Evolutionary conservation across 306 rosid species (phyloP).

Genomic region (Castanopsis chinensis): DNA sequence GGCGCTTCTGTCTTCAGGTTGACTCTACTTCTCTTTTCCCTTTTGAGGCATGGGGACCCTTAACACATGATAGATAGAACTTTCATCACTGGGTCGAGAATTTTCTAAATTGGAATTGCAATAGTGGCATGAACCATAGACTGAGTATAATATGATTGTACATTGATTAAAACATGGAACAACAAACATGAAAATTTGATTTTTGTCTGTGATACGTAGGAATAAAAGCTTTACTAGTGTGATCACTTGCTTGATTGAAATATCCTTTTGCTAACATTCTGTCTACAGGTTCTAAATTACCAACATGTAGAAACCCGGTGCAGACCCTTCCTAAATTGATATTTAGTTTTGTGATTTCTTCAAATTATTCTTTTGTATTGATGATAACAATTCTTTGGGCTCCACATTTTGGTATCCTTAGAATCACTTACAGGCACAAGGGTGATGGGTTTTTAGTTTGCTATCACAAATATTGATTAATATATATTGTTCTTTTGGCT

Average conservation of each 20-base stretch:
- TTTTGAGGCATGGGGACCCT: constrained; percentile 12
- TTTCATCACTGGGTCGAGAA: constrained; percentile 7
- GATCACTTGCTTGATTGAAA: not conserved
- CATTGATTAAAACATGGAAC: no score
- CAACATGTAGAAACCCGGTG: not conserved
- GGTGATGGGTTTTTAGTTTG: not conserved
- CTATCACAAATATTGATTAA: constrained; percentile 6
- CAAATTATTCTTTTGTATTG: not conserved
- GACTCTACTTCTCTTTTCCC: constrained; percentile 20
- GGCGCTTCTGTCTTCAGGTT: constrained; percentile 99
- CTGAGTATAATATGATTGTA: not conserved
- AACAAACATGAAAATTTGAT: no score
- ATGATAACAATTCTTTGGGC: not conserved
- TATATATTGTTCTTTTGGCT: constrained; percentile 28
- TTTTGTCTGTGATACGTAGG: not conserved
- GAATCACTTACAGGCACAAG: not conserved
- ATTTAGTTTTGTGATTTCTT: not conserved
- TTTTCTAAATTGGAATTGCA: not conserved
- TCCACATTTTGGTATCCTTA: not conserved
- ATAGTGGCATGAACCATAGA: not conserved
- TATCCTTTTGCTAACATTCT: not conserved
- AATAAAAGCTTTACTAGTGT: not conserved
- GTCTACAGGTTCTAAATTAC: not conserved
- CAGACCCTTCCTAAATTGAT: not conserved
- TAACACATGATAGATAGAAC: not conserved